These are phyloP conservation scores for Boechera divaricarpa DNA, from an alignment of 345 rosid genomes.

Conservation along the genomic window DNA sequence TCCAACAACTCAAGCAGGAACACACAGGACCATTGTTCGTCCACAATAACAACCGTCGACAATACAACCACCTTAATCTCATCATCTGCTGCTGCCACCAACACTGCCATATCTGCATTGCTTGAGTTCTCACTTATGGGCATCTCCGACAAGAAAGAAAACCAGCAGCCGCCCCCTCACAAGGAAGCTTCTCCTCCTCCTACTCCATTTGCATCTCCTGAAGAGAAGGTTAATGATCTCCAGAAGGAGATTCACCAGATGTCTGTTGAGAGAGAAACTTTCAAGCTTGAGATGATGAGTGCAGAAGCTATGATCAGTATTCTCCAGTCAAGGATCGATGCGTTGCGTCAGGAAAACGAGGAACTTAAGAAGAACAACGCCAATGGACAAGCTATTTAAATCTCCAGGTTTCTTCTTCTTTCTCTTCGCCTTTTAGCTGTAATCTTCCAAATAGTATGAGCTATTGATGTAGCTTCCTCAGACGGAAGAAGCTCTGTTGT, in stretches of 20 bases:
- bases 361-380: conserved; percentile 59
- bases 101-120: conserved; percentile 74
- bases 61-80: conserved; percentile 51
- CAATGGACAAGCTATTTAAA: conserved; percentile 3
- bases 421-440: conserved; percentile 13
- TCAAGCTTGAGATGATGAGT: conserved; percentile 83
- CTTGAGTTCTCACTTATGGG: conserved; percentile 75
- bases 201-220: background rate
- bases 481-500: conserved; percentile 29
- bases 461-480: conserved; percentile 27
- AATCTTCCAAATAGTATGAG: conserved; percentile 32
- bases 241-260: conserved; percentile 70
- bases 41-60: conserved; percentile 69
- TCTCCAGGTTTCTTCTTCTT: conserved; percentile 24
- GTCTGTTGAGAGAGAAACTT: conserved; percentile 70
- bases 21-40: conserved; percentile 69
- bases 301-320: conserved; percentile 79
- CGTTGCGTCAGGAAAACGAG: conserved; percentile 69
- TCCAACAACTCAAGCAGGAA: conserved; percentile 59
- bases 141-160: conserved; percentile 39
- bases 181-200: conserved; percentile 35
- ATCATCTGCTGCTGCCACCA: conserved; percentile 55
- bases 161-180: background rate
- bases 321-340: conserved; percentile 71
- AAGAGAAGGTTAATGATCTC: conserved; percentile 52